Base-by-base conservation (phyloP, 2,329 filamentous ascomycete species). In the Lachnellula occidentalis region DNA sequence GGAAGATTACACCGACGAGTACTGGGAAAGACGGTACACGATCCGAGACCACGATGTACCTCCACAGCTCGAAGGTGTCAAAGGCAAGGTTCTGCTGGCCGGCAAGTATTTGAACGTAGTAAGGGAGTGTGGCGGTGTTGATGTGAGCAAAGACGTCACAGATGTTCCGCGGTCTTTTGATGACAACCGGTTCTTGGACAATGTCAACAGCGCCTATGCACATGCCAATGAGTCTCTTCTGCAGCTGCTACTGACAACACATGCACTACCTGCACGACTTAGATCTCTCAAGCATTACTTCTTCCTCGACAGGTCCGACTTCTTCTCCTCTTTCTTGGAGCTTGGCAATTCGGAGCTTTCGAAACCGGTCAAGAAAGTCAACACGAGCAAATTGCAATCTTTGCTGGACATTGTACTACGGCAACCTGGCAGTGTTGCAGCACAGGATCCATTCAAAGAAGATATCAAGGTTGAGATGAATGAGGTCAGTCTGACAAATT, bases 21-120 rank as follows among this genome's bases (percentile, higher is more conserved):
- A 99, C 71, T 99, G 94, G 94, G 94, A 99, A 70, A 90, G 95
- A 67, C 82, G 94, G 60, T 99, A 99, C 69, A 97, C 94, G 4
- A 87, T 99, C 59, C 86, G 94, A 56, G 90, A 96, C 96, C 0
- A 79, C 48, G 88, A 96, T 57, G 86, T 97, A 1, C 94, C 94
- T 4, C 92, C 92, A 8, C 94, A 99, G 68, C 80, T 99, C 4
- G 88, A 94, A 68, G 85, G 82, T 27, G 87, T 97, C 61, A 94
- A 94, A 69, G 92, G 95, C 63, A 96, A 96, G 71, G 92, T 97
- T 1, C 78, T 99, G 2, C 78, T 99, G 34, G 94, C 94, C n/a
- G 94, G 94, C 39, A 99, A 99, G 70, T 99, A 99, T 68, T 82
- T 99, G 50, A 99, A 99, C 63, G 94, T 99, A 3, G 94, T 99